These are phyloP conservation scores for Miamiensis avidus DNA, from an alignment of 169 alveolate genomes.

Conservation along the genomic window DNA sequence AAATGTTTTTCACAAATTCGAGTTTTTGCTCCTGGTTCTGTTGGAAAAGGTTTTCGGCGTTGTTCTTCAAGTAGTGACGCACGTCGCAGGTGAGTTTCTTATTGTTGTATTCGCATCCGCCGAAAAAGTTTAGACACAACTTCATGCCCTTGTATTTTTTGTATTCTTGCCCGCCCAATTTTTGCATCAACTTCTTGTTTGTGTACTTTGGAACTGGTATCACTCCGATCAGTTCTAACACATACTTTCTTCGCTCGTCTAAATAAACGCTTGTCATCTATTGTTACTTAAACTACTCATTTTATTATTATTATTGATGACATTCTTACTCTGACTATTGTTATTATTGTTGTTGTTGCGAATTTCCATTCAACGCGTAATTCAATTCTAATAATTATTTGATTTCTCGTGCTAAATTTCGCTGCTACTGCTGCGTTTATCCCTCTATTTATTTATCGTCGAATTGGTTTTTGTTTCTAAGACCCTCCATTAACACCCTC, in stretches of 20 bases:
- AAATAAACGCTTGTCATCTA: background rate
- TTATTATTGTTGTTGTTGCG: background rate
- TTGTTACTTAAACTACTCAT: no score
- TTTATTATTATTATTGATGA: no score
- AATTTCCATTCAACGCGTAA: background rate
- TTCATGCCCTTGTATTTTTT: background rate
- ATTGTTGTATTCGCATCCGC: background rate
- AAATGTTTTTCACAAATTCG: background rate
- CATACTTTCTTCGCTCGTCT: background rate
- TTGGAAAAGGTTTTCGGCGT: background rate
- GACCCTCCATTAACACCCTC: background rate
- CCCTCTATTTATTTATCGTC: background rate
- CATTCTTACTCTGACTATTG: no score
- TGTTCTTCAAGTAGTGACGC: background rate
- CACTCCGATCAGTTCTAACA: background rate
- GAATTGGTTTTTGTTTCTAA: background rate
- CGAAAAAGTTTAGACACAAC: background rate
- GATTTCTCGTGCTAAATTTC: background rate
- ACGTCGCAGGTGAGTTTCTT: background rate
- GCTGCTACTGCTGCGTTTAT: background rate
- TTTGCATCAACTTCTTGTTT: background rate
- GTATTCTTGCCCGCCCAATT: background rate
- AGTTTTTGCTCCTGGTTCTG: no score
- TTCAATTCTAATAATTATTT: background rate
- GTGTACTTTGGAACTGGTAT: background rate